Evolutionary conservation across 805 yeast genomes (phyloP).

Genomic region (Candida mattraensis): DNA sequence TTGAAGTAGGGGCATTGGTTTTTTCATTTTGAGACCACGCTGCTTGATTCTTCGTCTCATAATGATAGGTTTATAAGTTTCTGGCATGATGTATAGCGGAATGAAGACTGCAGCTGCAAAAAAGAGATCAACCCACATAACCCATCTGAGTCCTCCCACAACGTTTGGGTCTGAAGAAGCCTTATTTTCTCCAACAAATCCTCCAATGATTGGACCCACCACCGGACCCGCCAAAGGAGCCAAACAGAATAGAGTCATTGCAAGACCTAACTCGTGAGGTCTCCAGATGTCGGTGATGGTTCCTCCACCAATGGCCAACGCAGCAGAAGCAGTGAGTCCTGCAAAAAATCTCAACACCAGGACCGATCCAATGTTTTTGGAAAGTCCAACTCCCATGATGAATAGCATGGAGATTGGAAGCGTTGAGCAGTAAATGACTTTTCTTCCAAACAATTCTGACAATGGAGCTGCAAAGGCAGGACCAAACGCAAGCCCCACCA

Average conservation of each 20-base stretch:
- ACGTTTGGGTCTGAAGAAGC: constrained; percentile 13
- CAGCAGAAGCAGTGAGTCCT: constrained; percentile 78
- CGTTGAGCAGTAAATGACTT: constrained; percentile 56
- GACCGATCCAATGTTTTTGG: constrained; percentile 58
- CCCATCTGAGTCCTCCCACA: constrained; percentile 62
- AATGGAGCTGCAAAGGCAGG: constrained; percentile 73
- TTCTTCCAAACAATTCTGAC: constrained; percentile 69
- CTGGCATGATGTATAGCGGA: constrained; percentile 50
- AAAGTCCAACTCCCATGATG: constrained; percentile 71
- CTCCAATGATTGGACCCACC: constrained; percentile 73
- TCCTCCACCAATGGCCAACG: constrained; percentile 83
- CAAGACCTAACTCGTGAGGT: constrained; percentile 61
- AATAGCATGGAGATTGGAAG: constrained; percentile 69
- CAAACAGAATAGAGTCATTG: constrained; percentile 76
- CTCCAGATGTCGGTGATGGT: constrained; percentile 77
- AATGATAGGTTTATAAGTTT: constrained; percentile 72
- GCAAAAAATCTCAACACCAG: constrained; percentile 71
- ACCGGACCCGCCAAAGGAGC: constrained; percentile 84
- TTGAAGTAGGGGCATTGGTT: constrained; percentile 34
- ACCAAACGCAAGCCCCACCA: constrained; percentile 69
- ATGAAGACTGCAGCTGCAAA: constrained; percentile 58
- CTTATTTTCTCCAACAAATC: constrained; percentile 60
- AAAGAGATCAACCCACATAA: constrained; percentile 70
- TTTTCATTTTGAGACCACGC: constrained; percentile 52
- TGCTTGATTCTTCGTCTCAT: constrained; percentile 58